Base-by-base conservation (phyloP, 2,329 filamentous ascomycete genomes). In the Colletotrichum lini region DNA sequence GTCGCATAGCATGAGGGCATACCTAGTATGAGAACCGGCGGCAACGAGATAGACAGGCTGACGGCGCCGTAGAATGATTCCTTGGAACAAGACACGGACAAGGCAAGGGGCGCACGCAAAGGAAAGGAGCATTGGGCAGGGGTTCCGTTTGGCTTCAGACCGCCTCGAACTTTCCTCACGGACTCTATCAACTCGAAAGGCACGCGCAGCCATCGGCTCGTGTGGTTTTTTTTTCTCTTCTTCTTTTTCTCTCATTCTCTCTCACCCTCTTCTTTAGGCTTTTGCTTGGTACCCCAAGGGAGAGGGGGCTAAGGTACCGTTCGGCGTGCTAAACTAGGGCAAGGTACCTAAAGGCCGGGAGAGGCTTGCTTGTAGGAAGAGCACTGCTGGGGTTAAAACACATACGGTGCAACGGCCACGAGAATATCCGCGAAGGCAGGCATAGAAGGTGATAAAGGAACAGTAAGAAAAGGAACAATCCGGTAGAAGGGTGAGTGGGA, bases 121-220 rank as follows among this genome's bases (percentile, higher is more conserved):
- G 49, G 54, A 21, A 50, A 63, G 26, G 44, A 58, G 38, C 52
- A 62, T 57, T 57, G 52, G 47, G 65, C 68, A 71, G 58, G 68
- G 68, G 65, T 67, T 61, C 42, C 49, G 68, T 63, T 71, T 68
- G 68, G 65, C 65, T 53, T 47, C 59, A 71, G 68, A 71, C 65
- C 68, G 68, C 68, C 68, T 68, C 52, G 65, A 71, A 67, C 68
- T 68, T 23, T 68, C 65, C 50, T 68, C 58, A 54, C 68, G 40
- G 68, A 26, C 52, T 68, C 58, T 67, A 67, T 68, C 68, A 71
- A 68, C 40, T 68, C 58, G 42, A 56, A 56, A 57, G 49, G 49
- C 63, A 45, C 56, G 50, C 30, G 12, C 45, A 38, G 64, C 53
- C 57, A 58, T 68, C 38, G 16, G 53, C 26, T 35, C 38, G 52